Conservation (phyloP, 1,139 yeast genomes). For the Debaryomyces udenii region DNA sequence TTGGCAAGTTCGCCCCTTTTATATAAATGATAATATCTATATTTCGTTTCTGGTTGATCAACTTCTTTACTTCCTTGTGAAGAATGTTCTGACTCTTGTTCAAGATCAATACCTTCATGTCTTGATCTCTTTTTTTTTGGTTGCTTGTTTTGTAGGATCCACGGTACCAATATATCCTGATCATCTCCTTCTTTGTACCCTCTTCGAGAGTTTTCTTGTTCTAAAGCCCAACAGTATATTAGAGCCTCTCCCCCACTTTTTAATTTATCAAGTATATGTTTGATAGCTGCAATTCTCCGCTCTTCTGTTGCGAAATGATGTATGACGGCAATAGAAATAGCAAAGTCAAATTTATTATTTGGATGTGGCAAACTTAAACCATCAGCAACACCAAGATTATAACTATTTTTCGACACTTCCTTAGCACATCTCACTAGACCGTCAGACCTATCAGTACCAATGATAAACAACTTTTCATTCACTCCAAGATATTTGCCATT, state of each 20-base stretch:
- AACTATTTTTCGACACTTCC: constrained; percentile 39
- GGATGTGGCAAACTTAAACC: constrained; percentile 74
- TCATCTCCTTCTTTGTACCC: constrained; percentile 90
- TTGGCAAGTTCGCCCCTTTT: constrained; percentile 76
- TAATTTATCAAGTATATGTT: constrained; percentile 64
- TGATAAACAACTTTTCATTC: constrained; percentile 63
- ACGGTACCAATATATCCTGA: constrained; percentile 92
- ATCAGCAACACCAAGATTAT: constrained; percentile 66
- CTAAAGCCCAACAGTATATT: constrained; percentile 95
- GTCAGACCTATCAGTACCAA: constrained; percentile 85
- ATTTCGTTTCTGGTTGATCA: constrained; percentile 52
- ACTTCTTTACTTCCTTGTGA: constrained; percentile 11
- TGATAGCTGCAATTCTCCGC: constrained; percentile 75
- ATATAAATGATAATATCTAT: constrained; percentile 87
- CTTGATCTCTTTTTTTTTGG: constrained; percentile 29
- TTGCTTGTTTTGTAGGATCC: constrained; percentile 69
- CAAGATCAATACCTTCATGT: constrained; percentile 12
- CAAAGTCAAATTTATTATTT: constrained; percentile 71
- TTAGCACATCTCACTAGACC: constrained; percentile 77
- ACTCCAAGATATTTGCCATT: constrained; percentile 88
- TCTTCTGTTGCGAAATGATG: constrained; percentile 91
- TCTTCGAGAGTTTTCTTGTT: constrained; percentile 81
- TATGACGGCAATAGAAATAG: constrained; percentile 92
- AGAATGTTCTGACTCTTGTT: constrained; percentile 20
- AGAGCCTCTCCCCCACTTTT: constrained; percentile 66